phyloP scores from a whole-genome alignment of 768 basidiomycete genomes.

The Fomitopsis pulvina region DNA sequence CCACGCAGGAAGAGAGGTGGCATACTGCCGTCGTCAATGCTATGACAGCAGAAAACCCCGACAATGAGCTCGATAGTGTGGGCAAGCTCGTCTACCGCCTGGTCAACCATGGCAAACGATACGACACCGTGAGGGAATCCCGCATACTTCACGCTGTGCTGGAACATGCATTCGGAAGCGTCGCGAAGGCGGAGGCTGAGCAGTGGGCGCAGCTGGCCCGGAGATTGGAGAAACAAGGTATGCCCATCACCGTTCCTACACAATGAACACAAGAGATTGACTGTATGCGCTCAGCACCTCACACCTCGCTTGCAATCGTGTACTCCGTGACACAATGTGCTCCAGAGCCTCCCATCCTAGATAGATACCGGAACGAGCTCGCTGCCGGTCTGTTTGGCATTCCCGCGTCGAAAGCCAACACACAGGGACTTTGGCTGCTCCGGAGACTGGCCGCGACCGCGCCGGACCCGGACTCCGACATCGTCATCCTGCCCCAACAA shows the following conservation, averaged over 20 bases:
- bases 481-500: slow-evolving; percentile 78
- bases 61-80: slow-evolving; percentile 17
- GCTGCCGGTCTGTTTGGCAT: slow-evolving; percentile 76
- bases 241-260: slow-evolving; percentile 13
- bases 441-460: slow-evolving; percentile 66
- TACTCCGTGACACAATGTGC: slow-evolving; percentile 53
- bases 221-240: slow-evolving; percentile 56
- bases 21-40: slow-evolving; percentile 35
- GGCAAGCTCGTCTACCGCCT: slow-evolving; percentile 28
- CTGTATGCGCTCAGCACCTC: slow-evolving; percentile 46
- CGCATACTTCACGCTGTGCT: slow-evolving; percentile 58
- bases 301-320: slow-evolving; percentile 61
- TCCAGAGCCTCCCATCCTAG: slow-evolving; percentile 64
- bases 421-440: slow-evolving; percentile 61
- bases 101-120: slow-evolving; percentile 23
- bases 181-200: slow-evolving; percentile 62
- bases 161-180: slow-evolving; percentile 50
- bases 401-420: slow-evolving; percentile 51
- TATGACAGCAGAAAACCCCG: slow-evolving; percentile 23
- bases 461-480: slow-evolving; percentile 71
- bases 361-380: slow-evolving; percentile 83
- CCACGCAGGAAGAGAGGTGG: slow-evolving; percentile 43
- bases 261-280: slow-evolving; percentile 1
- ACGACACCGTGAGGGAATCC: slow-evolving; percentile 46
- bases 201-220: slow-evolving; percentile 70